Evolutionary conservation across 116 monocot genomes (phyloP).

Genomic region (Phalaenopsis hybrid): DNA sequence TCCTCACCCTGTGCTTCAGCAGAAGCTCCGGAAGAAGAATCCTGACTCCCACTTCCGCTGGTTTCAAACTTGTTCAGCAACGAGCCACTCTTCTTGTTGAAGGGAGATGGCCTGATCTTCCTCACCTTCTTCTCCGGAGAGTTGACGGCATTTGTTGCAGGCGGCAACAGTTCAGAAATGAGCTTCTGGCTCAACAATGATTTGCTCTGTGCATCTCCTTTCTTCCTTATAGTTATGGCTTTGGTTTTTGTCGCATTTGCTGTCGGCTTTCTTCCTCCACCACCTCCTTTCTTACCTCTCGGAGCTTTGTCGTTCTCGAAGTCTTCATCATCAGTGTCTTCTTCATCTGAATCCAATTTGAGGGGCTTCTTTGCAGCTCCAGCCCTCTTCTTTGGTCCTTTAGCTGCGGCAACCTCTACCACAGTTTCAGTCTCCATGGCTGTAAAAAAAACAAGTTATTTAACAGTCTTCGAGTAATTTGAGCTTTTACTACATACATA

Average conservation of each 20-base stretch:
- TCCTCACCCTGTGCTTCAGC: too few relatives aligned
- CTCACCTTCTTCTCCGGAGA: constrained; percentile 95
- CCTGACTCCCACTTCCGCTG: constrained; percentile 8
- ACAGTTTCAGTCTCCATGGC: constrained; percentile 50
- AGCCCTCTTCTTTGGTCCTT: constrained; percentile 25
- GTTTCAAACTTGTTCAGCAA: constrained; percentile 22
- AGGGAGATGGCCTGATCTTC: constrained; percentile 79
- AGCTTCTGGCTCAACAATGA: constrained; percentile 29
- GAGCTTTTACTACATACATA: too few relatives aligned
- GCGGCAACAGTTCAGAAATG: constrained; percentile 45
- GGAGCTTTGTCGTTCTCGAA: constrained; percentile 17
- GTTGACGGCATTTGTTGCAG: constrained; percentile 14
- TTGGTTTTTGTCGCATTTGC: constrained; percentile 31
- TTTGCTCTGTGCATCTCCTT: constrained; percentile 23
- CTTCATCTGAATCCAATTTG: constrained; percentile 19
- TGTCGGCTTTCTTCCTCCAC: constrained; percentile 25
- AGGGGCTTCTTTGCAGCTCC: constrained; percentile 18
- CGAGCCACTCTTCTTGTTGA: constrained; percentile 85
- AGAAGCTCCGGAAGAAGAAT: constrained; percentile 4
- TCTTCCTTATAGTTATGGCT: constrained; percentile 25
- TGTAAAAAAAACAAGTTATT: constrained; percentile 3
- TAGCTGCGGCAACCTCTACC: neutral
- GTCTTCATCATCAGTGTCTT: constrained; percentile 27
- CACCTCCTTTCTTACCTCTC: constrained; percentile 28
- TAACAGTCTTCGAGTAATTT: neutral